Base-by-base conservation (phyloP, 495 filamentous ascomycete genomes). In the Xylaria scruposa region DNA sequence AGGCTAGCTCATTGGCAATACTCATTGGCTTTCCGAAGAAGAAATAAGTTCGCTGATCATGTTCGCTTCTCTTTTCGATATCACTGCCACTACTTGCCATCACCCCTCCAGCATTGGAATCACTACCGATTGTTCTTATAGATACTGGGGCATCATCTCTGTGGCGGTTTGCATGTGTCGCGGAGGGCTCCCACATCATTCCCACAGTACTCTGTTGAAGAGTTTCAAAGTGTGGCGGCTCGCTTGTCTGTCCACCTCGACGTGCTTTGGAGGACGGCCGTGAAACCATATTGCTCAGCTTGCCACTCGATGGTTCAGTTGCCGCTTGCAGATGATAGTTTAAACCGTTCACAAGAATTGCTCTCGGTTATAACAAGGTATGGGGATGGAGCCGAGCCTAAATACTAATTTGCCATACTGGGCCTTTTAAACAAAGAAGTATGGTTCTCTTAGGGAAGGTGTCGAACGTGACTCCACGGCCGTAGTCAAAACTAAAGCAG, bases 21-120 rank as follows among this genome's bases (percentile, higher is more conserved):
- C 73, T 72, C 77, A 79, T 79, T 21, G 77, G 77, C 42, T 61
- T 70, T 29, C 70, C 69, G 29, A 79, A 72, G 60, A 79, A 79
- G 17, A 79, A 67, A 33, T 71, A 73, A 1, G 72, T 62, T 46
- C 77, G 74, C 33, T 72, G 74, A 61, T 74, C 68, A 26, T 58
- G 67, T 46, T 49, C 42, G 29, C 24, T 42, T 10, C 53, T 66
- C 53, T 71, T 79, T 69, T 79, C 77, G 51, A 74, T 40, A 44
- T 79, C 77, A 61, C 65, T 72, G 71, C 46, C 73, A 66, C 71
- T 68, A 65, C 58, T 26, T 68, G 70, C 67, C 58, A 68, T 74
- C 10, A 19, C 58, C 40, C 33, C 51, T 31, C 56, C 51, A 42
- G 42, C 62, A 24, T 66, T 31, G 29, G n/a, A 63, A n/a, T 42